A percentile compares a stretch with the other conserved stretches of the same genome.
These are phyloP conservation scores for Meripilus lineatus DNA, from an alignment of 1,284 basidiomycete species.

Conservation along the genomic window DNA sequence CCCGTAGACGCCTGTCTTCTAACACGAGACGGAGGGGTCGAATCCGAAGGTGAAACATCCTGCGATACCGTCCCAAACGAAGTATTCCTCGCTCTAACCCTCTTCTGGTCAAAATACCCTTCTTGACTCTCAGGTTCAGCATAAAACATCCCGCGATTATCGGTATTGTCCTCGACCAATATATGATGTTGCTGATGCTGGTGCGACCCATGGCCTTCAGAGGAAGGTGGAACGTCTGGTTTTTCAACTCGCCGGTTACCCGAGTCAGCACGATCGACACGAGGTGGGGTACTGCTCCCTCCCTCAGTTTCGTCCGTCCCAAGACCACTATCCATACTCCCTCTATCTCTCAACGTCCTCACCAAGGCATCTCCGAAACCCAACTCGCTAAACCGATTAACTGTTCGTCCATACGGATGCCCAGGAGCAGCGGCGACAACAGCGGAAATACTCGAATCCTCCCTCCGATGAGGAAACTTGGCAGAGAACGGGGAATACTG, in stretches of 20 bases:
- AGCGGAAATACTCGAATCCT: background rate
- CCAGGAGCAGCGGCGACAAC: slow-evolving; percentile 5
- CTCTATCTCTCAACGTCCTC: slow-evolving; percentile 21
- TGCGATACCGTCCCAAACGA: no score
- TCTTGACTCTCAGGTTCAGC: no score
- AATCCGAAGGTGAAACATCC: slow-evolving; percentile 24
- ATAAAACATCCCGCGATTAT: no score
- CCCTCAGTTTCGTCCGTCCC: slow-evolving; percentile 44
- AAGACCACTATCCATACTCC: slow-evolving; percentile 43
- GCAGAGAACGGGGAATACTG: slow-evolving; percentile 46
- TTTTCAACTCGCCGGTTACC: slow-evolving; percentile 12
- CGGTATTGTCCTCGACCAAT: no score
- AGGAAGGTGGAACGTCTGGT: no score
- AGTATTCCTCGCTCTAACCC: no score
- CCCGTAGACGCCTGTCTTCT: slow-evolving; percentile 14
- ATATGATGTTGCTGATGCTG: no score
- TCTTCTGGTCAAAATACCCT: no score
- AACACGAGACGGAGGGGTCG: slow-evolving; percentile 23
- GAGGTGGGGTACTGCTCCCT: no score
- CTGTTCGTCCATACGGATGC: slow-evolving; percentile 22
- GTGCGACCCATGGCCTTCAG: no score
- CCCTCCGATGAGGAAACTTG: slow-evolving; percentile 8
- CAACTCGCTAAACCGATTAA: slow-evolving; percentile 26
- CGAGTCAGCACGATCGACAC: no score
- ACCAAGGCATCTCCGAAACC: slow-evolving; percentile 29